Base-by-base conservation (phyloP, 176 grass and related monocot species). In the Alopecurus myosuroides region DNA sequence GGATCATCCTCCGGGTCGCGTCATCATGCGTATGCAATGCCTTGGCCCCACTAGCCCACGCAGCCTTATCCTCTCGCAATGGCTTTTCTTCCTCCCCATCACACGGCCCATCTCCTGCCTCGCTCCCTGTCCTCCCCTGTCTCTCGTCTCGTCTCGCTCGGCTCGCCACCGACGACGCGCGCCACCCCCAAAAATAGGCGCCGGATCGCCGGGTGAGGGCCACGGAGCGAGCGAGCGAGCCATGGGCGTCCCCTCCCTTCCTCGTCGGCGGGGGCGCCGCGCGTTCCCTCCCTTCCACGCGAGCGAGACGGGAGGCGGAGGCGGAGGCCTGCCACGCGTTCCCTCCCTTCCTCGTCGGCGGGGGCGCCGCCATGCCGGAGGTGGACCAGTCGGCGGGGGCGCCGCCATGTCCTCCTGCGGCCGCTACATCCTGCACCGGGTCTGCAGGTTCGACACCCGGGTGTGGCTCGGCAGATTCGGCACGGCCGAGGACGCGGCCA, bases 351-450 rank as follows among this genome's bases (percentile, higher is more conserved):
- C 33, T 6, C 76, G 11, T 2, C 31, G 52, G 8, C 13, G 3
- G 18, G 34, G 3, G 58, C 4, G 25, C n/a, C 52, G 8, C 52
- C 25, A 26, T 7, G 50, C 11, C 4, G 1, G 11, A 1, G 1
- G 37, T 13, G 31, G 77, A 79, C 45, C 78, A 85, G 18, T 88
- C 85, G 18, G 63, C 88, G 18, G 85, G 85, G 46, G 67, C 88
- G 73, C 86, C 83, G 55, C 86, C 56, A 72, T 79, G 52, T 94
- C 88, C 0, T 91, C 86, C 12, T 94, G 85, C 86, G 89, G 89
- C 1, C 76, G 89, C 0, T 91, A 85, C 90, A 76, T 92, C 57
- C 88, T 86, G 13, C 94, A 97, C 85, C 85, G 90, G 22, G 92
- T 94, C 55, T 92, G 88, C 68, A 80, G 85, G 77, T 90, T 97